Conservation (phyloP, 805 yeast species). For the Starmerella stigmatis region DNA sequence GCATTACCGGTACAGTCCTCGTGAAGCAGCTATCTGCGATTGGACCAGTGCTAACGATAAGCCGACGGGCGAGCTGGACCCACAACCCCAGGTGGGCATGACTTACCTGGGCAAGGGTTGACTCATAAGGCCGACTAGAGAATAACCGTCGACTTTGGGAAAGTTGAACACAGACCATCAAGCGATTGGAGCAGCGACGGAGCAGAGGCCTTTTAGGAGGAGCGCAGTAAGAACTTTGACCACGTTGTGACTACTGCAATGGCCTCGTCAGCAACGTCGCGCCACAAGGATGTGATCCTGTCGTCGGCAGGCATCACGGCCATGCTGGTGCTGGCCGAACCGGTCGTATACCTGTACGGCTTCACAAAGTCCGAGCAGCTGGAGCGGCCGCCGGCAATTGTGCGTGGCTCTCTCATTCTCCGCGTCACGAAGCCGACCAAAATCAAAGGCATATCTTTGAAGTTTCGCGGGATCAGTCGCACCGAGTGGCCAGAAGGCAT, state of each 20-base stretch:
- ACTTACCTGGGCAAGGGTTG: background rate
- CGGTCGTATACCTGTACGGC: conserved; percentile 70
- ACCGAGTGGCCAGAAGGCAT: conserved; percentile 99
- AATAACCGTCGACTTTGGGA: background rate
- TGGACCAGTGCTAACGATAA: background rate
- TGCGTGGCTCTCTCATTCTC: conserved; percentile 68
- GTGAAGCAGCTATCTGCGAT: background rate
- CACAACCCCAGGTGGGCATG: conserved; percentile 3
- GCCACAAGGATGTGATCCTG: conserved; percentile 20
- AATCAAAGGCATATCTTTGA: conserved; percentile 51
- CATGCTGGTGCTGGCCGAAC: conserved; percentile 52
- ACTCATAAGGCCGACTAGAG: background rate
- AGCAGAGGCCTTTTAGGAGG: background rate
- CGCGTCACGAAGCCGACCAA: conserved; percentile 62
- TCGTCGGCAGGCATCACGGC: conserved; percentile 23
- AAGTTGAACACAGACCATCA: background rate
- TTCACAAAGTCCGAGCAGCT: conserved; percentile 54
- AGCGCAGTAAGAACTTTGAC: background rate
- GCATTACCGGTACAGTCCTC: background rate
- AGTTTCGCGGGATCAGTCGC: conserved; percentile 56
- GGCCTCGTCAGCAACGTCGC: conserved; percentile 5
- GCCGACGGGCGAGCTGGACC: too few relatives aligned
- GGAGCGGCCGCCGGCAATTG: conserved; percentile 62
- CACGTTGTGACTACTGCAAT: background rate
- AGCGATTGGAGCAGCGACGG: too few relatives aligned